These are phyloP conservation scores for Candida namnaoensis DNA, from an alignment of 805 yeast genomes.

Conservation along the genomic window DNA sequence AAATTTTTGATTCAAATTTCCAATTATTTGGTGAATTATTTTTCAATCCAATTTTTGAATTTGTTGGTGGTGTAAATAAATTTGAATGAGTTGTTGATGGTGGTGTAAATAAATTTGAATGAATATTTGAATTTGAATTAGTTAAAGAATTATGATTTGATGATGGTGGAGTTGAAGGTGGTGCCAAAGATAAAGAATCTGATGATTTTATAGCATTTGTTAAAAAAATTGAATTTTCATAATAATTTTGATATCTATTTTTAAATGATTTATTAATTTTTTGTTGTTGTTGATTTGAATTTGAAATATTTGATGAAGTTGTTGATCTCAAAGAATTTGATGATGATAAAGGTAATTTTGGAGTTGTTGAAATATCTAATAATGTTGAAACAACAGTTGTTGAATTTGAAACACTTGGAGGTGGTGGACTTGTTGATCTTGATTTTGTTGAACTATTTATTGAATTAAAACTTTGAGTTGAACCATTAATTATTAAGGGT, in stretches of 20 bases:
- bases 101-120: slow-evolving; percentile 6
- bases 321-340: slow-evolving; percentile 1
- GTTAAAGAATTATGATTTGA: too few species aligned
- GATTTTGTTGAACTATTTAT: slow-evolving; percentile 14
- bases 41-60: too few species aligned
- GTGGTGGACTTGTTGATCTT: slow-evolving; percentile 1
- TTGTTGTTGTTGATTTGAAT: slow-evolving; percentile 15
- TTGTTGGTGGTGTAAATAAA: too few species aligned
- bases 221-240: slow-evolving; percentile 34
- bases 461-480: neutral
- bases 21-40: too few species aligned
- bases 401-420: slow-evolving; percentile 2
- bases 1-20: slow-evolving; percentile 26
- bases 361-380: slow-evolving; percentile 7
- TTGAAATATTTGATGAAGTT: slow-evolving; percentile 12
- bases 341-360: slow-evolving; percentile 4
- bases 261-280: slow-evolving; percentile 33
- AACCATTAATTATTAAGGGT: slow-evolving; percentile 2
- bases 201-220: slow-evolving; percentile 35
- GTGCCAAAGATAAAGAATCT: slow-evolving; percentile 17
- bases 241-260: slow-evolving; percentile 34
- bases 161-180: slow-evolving; percentile 2
- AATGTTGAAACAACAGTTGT: too few species aligned
- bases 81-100: slow-evolving; percentile 8
- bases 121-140: slow-evolving; percentile 3